Evolutionary conservation across 2,329 filamentous ascomycete species (phyloP).

Genomic region (Colletotrichum cordylinicola): DNA sequence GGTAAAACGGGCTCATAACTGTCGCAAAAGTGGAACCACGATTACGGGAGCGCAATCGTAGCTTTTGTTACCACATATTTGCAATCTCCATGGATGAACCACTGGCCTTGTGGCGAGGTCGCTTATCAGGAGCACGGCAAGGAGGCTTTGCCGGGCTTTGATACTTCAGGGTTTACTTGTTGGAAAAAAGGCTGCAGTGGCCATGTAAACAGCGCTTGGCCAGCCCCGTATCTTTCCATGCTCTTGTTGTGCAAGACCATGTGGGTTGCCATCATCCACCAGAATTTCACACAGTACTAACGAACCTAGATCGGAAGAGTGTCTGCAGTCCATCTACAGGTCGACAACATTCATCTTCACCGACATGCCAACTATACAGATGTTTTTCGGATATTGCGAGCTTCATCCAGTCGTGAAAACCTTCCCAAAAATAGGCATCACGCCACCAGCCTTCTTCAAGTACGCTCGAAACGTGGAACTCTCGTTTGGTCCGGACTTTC

Average conservation of each 20-base stretch:
- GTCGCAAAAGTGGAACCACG: too few relatives aligned
- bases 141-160: too few relatives aligned
- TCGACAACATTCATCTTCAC: conserved; percentile 4
- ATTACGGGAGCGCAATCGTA: too few relatives aligned
- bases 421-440: not conserved
- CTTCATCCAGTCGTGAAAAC: not conserved
- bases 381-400: not conserved
- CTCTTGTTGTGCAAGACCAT: conserved; percentile 1
- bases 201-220: too few relatives aligned
- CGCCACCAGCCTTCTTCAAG: not conserved
- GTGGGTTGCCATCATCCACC: not conserved
- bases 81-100: conserved; percentile 6
- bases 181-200: not conserved
- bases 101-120: not conserved
- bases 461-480: not conserved
- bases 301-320: not conserved
- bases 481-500: not conserved
- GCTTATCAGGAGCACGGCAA: not conserved
- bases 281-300: not conserved
- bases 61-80: too few relatives aligned
- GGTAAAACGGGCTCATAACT: too few relatives aligned
- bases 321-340: not conserved
- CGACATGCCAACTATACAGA: not conserved
- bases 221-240: not conserved
- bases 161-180: not conserved